phyloP scores from a whole-genome alignment of 805 yeast genomes.

The Cyberlindnera petersonii region DNA sequence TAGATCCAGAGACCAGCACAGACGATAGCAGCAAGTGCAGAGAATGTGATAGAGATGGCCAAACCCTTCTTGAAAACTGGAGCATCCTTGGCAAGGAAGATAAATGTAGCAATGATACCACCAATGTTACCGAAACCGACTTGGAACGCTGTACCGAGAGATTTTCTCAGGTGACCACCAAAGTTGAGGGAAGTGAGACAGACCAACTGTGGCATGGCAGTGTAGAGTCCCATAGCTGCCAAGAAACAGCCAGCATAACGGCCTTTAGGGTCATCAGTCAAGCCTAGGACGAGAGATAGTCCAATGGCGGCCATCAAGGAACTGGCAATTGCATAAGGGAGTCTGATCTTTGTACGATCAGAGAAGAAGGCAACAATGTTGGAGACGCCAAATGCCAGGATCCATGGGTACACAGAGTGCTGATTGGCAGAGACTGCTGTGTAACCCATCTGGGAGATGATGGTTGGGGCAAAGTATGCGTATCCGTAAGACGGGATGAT shows the following conservation, averaged over 20 bases:
- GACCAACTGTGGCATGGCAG: slow-evolving; percentile 34
- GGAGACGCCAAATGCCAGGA: slow-evolving; percentile 64
- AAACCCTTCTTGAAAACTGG: slow-evolving; percentile 36
- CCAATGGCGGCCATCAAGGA: slow-evolving; percentile 33
- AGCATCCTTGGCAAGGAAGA: slow-evolving; percentile 36
- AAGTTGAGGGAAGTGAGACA: slow-evolving; percentile 37
- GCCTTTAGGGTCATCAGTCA: slow-evolving; percentile 35
- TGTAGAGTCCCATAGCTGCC: slow-evolving; percentile 36
- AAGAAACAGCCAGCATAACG: slow-evolving; percentile 39
- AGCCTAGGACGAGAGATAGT: slow-evolving; percentile 33
- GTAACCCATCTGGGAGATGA: slow-evolving; percentile 40
- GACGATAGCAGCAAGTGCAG: slow-evolving; percentile 37
- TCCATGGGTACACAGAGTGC: slow-evolving; percentile 85
- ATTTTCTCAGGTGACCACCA: slow-evolving; percentile 38
- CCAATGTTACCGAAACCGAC: slow-evolving; percentile 39
- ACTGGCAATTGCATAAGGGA: slow-evolving; percentile 36
- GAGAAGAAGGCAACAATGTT: slow-evolving; percentile 60
- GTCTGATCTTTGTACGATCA: slow-evolving; percentile 48
- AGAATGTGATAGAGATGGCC: slow-evolving; percentile 42
- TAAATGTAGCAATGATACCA: slow-evolving; percentile 38
- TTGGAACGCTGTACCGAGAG: slow-evolving; percentile 37
- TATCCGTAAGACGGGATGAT: slow-evolving; percentile 38
- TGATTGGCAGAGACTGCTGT: slow-evolving; percentile 72
- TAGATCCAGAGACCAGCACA: slow-evolving; percentile 32
- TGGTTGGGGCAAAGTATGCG: slow-evolving; percentile 43